A percentile compares a stretch with the other conserved stretches of the same genome.
Conservation (phyloP, 345 rosid species). For the Brassica nigra region DNA sequence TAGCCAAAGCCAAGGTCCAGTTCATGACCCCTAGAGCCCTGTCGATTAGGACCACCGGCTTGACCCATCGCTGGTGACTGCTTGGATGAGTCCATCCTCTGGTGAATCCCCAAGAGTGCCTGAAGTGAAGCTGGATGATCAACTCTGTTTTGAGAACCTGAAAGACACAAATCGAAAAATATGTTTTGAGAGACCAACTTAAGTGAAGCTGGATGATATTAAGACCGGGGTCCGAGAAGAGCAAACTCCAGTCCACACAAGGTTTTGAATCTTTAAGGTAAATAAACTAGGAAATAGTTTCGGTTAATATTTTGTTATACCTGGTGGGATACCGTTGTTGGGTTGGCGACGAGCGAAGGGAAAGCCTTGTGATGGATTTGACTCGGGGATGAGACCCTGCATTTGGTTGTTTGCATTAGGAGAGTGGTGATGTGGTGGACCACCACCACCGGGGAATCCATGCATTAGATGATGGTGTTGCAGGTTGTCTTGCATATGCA, state of each 20-base stretch:
- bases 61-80: slow-evolving; percentile 52
- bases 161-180: not conserved
- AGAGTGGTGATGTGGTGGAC: slow-evolving; percentile 41
- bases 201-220: not conserved
- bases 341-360: slow-evolving; percentile 64
- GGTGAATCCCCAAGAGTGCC: slow-evolving; percentile 77
- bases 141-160: slow-evolving; percentile 61
- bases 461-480: slow-evolving; percentile 59
- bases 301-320: slow-evolving; percentile 25
- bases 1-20: slow-evolving; percentile 72
- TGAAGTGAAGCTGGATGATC: slow-evolving; percentile 71
- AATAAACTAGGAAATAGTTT: not conserved
- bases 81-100: slow-evolving; percentile 59
- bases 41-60: slow-evolving; percentile 49
- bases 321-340: slow-evolving; percentile 58
- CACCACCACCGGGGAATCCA: slow-evolving; percentile 60
- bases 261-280: not conserved
- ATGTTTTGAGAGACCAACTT: not conserved
- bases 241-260: not conserved
- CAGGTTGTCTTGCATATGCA: slow-evolving; percentile 63
- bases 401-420: slow-evolving; percentile 61
- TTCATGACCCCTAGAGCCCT: slow-evolving; percentile 67
- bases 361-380: slow-evolving; percentile 62
- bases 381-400: slow-evolving; percentile 57
- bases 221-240: not conserved